Evolutionary conservation across 768 basidiomycete genomes (phyloP).

Genomic region (Rhodotorula kratochvilovae): DNA sequence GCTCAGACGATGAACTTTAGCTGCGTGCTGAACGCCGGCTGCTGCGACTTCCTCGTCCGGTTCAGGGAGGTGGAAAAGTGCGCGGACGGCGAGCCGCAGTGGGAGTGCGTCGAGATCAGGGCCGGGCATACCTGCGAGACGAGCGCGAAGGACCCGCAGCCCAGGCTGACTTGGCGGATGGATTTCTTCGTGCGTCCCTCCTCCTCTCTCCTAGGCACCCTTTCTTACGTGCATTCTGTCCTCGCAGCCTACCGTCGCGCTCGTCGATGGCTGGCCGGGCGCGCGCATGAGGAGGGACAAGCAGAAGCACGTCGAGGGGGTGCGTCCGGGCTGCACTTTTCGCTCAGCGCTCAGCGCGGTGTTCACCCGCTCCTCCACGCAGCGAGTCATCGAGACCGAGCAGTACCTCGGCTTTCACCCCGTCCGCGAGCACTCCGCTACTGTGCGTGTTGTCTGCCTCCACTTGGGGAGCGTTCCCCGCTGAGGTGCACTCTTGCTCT

Average conservation of each 20-base stretch:
- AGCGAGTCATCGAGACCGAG: no score
- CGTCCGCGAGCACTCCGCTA: no score
- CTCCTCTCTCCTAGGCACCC: not conserved
- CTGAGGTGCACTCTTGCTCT: no score
- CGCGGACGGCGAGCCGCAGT: not conserved
- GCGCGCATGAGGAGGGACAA: no score
- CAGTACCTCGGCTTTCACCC: no score
- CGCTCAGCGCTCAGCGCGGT: no score
- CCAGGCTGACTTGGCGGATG: not conserved
- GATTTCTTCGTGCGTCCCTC: not conserved
- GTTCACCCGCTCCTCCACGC: no score
- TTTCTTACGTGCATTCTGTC: accelerated
- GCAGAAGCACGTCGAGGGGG: not conserved
- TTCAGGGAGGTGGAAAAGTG: not conserved
- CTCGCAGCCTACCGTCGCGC: not conserved
- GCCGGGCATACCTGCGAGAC: not conserved
- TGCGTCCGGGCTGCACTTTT: not conserved
- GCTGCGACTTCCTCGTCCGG: not conserved
- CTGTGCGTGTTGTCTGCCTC: no score
- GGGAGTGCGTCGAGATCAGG: not conserved
- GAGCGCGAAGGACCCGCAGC: not conserved
- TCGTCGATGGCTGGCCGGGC: not conserved
- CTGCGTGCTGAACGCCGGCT: not conserved
- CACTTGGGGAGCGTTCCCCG: no score
- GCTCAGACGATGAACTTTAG: not conserved